phyloP scores from a whole-genome alignment of 257 asterid species.

The Solanum peruvianum region DNA sequence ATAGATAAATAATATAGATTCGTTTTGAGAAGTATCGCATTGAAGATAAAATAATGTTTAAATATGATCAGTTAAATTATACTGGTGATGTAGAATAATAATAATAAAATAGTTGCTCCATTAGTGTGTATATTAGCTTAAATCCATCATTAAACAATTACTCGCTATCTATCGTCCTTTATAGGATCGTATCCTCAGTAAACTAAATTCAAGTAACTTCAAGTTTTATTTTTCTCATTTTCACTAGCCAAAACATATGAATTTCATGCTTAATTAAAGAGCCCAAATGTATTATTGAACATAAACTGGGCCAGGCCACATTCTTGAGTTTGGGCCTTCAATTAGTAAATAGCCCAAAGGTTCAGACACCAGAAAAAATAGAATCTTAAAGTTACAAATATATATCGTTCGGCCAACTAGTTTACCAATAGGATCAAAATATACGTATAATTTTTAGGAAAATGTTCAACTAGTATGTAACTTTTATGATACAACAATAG shows the following conservation, averaged over 20 bases:
- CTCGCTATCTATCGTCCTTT: neutral
- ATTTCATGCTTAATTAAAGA: neutral
- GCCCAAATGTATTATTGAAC: neutral
- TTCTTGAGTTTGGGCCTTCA: neutral
- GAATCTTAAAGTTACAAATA: neutral
- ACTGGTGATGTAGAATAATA: neutral
- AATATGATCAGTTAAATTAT: neutral
- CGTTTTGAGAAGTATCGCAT: no score
- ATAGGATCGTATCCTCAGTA: neutral
- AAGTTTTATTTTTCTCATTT: neutral
- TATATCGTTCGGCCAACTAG: neutral
- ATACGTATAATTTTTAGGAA: neutral
- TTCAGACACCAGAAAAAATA: no score
- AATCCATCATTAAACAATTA: no score
- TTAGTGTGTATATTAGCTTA: neutral
- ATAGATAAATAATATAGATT: no score
- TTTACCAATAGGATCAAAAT: neutral
- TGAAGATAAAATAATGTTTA: no score
- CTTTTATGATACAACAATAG: neutral
- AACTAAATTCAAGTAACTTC: neutral
- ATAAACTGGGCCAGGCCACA: neutral
- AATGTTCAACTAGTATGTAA: neutral
- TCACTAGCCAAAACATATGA: neutral
- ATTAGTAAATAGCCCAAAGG: no score
- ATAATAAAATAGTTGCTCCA: no score